Percentiles rank a stretch among this genome's conserved stretches.
These are phyloP conservation scores for Radiomyces spectabilis DNA, from an alignment of 192 early-diverging fungal genomes.

Conservation along the genomic window DNA sequence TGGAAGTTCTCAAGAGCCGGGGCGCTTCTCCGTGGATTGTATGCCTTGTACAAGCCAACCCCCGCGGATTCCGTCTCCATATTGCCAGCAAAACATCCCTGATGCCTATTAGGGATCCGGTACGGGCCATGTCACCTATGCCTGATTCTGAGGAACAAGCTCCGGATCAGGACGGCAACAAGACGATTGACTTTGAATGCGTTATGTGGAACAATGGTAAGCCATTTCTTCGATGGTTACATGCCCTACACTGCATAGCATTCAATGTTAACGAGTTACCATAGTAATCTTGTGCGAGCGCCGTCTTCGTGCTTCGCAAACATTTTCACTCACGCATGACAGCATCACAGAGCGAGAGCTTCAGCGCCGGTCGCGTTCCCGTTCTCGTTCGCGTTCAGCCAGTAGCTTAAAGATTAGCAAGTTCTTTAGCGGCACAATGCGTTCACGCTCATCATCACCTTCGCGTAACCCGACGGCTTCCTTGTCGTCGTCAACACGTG, in stretches of 20 bases:
- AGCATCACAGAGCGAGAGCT: not conserved
- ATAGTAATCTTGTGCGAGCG: slow-evolving; percentile 1
- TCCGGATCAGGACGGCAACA: not conserved
- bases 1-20: not conserved
- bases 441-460: slow-evolving; percentile 3
- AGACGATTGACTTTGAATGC: not conserved
- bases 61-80: not conserved
- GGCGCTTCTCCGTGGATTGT: not conserved
- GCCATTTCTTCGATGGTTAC: not conserved
- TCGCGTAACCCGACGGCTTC: not conserved
- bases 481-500: not conserved
- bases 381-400: not conserved
- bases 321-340: not conserved
- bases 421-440: not conserved
- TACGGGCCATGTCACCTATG: too few relatives aligned
- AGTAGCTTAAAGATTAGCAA: not conserved
- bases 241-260: not conserved
- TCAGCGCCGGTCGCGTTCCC: not conserved
- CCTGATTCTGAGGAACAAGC: not conserved
- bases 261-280: too few relatives aligned
- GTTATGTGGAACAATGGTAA: not conserved
- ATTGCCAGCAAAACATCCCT: not conserved
- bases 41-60: not conserved
- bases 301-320: not conserved
- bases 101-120: not conserved